phyloP scores from a whole-genome alignment of 2,329 filamentous ascomycete genomes.

The Phoma sp. region DNA sequence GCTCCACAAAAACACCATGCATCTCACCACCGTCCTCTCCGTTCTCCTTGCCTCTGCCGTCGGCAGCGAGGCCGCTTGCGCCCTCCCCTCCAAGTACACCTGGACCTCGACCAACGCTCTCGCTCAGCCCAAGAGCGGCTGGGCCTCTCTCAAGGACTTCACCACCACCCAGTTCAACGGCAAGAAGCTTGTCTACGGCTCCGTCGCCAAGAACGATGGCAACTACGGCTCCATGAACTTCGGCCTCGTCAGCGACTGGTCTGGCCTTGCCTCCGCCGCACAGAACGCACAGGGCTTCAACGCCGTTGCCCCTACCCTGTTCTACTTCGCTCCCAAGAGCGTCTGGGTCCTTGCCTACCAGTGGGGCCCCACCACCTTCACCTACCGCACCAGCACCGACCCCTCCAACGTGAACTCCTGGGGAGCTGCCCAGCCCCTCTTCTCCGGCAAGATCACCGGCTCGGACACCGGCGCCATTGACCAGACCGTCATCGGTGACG shows the following conservation, averaged over 20 bases:
- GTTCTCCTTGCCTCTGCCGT: conserved; percentile 9
- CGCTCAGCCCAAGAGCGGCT: conserved; percentile 60
- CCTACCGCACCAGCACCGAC: conserved; percentile 64
- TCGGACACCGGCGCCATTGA: conserved; percentile 65
- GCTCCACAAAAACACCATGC: not conserved
- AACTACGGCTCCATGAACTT: conserved; percentile 67
- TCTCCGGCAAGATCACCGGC: conserved; percentile 59
- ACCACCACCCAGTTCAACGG: conserved; percentile 62
- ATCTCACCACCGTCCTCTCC: conserved; percentile 3
- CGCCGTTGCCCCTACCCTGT: conserved; percentile 66
- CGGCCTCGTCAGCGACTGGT: conserved; percentile 60
- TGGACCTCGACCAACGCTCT: conserved; percentile 62
- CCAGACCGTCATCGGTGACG: conserved; percentile 68
- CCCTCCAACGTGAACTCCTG: conserved; percentile 65
- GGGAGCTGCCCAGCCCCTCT: conserved; percentile 61
- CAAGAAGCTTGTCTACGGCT: conserved; percentile 66
- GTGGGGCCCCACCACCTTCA: conserved; percentile 66
- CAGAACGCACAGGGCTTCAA: conserved; percentile 58
- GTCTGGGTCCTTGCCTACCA: conserved; percentile 71
- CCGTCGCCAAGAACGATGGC: conserved; percentile 52
- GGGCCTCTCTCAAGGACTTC: conserved; percentile 69
- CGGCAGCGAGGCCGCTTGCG: conserved; percentile 47
- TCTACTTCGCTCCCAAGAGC: conserved; percentile 66
- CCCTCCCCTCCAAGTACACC: conserved; percentile 60
- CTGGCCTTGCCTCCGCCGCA: conserved; percentile 56